Evolutionary conservation across 306 rosid species (phyloP), one percentile per base, ranked within the genome.

Genomic region (Inga leiocalycina): DNA sequence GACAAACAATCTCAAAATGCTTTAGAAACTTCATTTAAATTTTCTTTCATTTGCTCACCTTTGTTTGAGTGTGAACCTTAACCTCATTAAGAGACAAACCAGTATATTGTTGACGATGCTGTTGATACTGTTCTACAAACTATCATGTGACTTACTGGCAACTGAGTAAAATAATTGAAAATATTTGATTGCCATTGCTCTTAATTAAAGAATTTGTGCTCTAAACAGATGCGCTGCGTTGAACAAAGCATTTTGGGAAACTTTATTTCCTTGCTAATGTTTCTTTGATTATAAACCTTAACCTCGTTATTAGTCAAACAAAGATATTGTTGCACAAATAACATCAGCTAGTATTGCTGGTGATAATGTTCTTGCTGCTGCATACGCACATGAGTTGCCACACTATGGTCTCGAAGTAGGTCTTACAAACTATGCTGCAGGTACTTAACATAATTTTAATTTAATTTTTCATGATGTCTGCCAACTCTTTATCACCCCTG

Each of bases 351-450:
- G 94, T 85, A 95, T 93, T 87, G 89, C 97, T 73, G 98, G 99
- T 41, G 99, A 96, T 66, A 62, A 87, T 56, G 89, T 96, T 43
- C 92, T 96, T 17, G 97, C 98, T 73, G 91, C 97, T 1, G 97
- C 98, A 1, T 96, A 93, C 81, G 34, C 94, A 0, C 94, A 91
- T 48, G 99, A 96, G 84, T 87, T 96, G 27, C 97, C 98, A 0
- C 84, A 0, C 8, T 96, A 80, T 84, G 99, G 99, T 20, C 93
- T 92, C 17, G 83, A 91, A 87, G 97, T 92, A 24, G 99, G 99
- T 27, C 93, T 92, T 41, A 91, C 98, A 7, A 96, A 96, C 84
- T 96, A 96, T 85, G 98, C 98, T 5, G 99, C 98, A 79, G 98
- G 99, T 96, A 87, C 6, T 64, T 84, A 16, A 19, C 3, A 10